Conservation (phyloP, 768 basidiomycete species). For the Termitomyces sp. region DNA sequence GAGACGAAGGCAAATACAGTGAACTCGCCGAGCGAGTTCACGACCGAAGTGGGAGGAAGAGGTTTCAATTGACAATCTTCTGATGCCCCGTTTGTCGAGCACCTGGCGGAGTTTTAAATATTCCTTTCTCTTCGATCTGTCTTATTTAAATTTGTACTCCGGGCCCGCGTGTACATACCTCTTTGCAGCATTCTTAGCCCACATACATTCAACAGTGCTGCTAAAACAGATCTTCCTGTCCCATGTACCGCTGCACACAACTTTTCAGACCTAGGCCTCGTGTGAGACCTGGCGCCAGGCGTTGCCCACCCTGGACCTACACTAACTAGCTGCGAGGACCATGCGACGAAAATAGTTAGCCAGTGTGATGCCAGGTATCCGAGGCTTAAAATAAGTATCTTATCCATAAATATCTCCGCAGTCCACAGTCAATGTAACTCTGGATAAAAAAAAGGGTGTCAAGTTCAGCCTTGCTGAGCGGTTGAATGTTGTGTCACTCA, state of each 20-base stretch:
- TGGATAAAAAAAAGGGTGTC: neutral
- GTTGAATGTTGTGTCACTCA: neutral
- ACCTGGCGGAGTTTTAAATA: neutral
- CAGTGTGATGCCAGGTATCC: neutral
- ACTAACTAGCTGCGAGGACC: no score
- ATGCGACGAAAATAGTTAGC: neutral
- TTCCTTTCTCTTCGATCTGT: neutral
- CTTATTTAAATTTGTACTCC: neutral
- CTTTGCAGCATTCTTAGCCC: neutral
- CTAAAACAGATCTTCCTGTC: neutral
- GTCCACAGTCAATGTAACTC: neutral
- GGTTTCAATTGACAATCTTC: slow-evolving; percentile 2
- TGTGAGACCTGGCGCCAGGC: neutral
- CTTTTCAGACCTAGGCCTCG: neutral
- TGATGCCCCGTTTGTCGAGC: slow-evolving; percentile 7
- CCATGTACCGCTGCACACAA: neutral
- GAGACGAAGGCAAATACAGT: slow-evolving; percentile 22
- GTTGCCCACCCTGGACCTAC: no score
- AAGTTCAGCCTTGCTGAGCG: neutral
- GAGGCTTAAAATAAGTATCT: neutral
- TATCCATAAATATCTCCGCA: neutral
- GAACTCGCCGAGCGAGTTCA: slow-evolving; percentile 16
- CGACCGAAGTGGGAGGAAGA: slow-evolving; percentile 1
- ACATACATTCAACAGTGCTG: neutral
- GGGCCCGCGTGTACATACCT: neutral